These are phyloP conservation scores for Hymenoscyphus albidus DNA, from an alignment of 2,329 filamentous ascomycete genomes.

Conservation along the genomic window DNA sequence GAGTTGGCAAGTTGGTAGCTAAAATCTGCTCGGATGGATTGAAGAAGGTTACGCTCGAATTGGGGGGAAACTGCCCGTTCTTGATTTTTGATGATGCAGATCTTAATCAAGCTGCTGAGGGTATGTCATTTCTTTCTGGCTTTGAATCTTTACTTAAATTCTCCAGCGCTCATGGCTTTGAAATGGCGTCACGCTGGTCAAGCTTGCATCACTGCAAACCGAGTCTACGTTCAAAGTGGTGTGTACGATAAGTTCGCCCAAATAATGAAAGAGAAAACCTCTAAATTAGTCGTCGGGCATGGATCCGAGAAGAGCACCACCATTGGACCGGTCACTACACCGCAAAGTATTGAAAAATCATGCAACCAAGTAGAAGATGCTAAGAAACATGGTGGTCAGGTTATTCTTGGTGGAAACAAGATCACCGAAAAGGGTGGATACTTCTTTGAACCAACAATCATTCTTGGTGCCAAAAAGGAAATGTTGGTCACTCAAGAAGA, in stretches of 20 bases:
- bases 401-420: conserved; percentile 58
- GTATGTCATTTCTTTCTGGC: conserved; percentile 27
- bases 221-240: conserved; percentile 59
- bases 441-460: conserved; percentile 67
- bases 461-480: conserved; percentile 53
- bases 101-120: conserved; percentile 50
- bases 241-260: conserved; percentile 60
- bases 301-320: conserved; percentile 54
- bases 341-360: conserved; percentile 53
- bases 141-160: not conserved
- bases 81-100: conserved; percentile 62
- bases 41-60: conserved; percentile 62
- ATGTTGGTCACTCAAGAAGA: conserved; percentile 59
- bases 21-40: conserved; percentile 55
- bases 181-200: conserved; percentile 60
- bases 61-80: conserved; percentile 63
- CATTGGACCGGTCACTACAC: conserved; percentile 57
- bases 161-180: conserved; percentile 40
- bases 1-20: conserved; percentile 60
- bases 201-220: conserved; percentile 62
- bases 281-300: conserved; percentile 57
- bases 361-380: conserved; percentile 61
- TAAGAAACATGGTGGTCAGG: conserved; percentile 55
- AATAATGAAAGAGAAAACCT: conserved; percentile 49
- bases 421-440: conserved; percentile 51